phyloP scores from a whole-genome alignment of 495 filamentous ascomycete species.

The Aspergillus asperescens region DNA sequence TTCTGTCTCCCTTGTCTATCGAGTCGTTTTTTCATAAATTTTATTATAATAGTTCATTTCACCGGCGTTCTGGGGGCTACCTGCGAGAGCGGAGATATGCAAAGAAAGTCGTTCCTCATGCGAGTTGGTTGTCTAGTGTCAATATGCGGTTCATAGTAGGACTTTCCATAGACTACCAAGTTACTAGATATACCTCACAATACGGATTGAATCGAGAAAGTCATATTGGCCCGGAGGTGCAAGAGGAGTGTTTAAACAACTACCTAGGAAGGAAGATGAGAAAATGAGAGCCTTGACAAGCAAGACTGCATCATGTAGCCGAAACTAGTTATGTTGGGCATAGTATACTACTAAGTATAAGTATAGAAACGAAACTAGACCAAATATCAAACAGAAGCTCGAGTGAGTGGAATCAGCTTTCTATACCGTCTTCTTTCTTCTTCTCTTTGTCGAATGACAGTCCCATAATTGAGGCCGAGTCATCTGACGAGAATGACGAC shows the following conservation, averaged over 20 bases:
- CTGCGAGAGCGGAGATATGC: not conserved
- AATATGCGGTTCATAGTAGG: too few relatives aligned
- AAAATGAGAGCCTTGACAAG: not conserved
- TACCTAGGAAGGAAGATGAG: not conserved
- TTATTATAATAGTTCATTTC: not conserved
- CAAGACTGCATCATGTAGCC: not conserved
- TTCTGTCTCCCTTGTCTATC: not conserved
- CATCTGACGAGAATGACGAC: conserved; percentile 37
- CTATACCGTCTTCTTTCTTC: conserved; percentile 25
- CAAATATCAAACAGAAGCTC: not conserved
- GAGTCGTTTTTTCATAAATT: not conserved
- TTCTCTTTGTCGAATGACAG: conserved; percentile 20
- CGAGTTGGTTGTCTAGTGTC: not conserved
- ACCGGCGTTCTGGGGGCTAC: not conserved
- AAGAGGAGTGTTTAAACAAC: too few relatives aligned
- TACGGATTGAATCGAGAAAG: too few relatives aligned
- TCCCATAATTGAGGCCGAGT: conserved; percentile 22
- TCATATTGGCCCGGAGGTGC: too few relatives aligned
- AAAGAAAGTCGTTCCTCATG: not conserved
- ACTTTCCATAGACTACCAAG: too few relatives aligned
- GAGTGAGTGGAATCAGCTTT: conserved; percentile 3
- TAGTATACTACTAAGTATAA: too few relatives aligned
- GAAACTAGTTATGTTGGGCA: not conserved
- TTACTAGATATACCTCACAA: too few relatives aligned
- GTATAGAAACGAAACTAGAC: not conserved